Conservation (phyloP, 2,329 filamentous ascomycete genomes). For the Claviceps sp. region DNA sequence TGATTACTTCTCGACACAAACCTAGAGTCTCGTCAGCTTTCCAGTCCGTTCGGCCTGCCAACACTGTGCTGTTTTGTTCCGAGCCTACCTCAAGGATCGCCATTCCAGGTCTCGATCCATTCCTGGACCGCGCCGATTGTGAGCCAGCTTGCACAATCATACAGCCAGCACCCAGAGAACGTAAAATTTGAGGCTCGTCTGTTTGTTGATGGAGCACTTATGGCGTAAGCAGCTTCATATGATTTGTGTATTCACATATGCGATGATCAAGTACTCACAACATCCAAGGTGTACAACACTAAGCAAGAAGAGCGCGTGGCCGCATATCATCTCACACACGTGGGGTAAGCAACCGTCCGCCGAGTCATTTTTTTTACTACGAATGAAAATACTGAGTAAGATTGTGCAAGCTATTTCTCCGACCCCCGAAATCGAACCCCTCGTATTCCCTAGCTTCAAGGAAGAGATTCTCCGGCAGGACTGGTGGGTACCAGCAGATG, state of each 20-base stretch:
- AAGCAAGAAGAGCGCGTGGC: conserved; percentile 35
- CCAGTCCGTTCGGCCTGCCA: conserved; percentile 40
- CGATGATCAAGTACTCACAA: not conserved
- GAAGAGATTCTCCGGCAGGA: conserved; percentile 53
- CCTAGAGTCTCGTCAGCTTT: conserved; percentile 38
- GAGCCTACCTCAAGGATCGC: conserved; percentile 40
- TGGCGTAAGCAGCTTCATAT: conserved; percentile 32
- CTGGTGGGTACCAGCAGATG: conserved; percentile 59
- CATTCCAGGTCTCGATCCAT: conserved; percentile 64
- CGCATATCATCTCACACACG: conserved; percentile 32
- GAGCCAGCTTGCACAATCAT: conserved; percentile 41
- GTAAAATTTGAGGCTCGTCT: conserved; percentile 53
- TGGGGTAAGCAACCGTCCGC: conserved; percentile 21
- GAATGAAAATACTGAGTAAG: conserved; percentile 10
- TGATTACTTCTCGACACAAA: not conserved
- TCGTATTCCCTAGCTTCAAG: conserved; percentile 63
- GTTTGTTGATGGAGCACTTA: conserved; percentile 52
- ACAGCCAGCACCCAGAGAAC: conserved; percentile 41
- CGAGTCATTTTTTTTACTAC: not conserved
- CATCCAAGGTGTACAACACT: conserved; percentile 39
- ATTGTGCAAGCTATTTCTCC: conserved; percentile 33
- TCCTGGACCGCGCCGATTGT: conserved; percentile 52
- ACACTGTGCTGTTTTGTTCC: conserved; percentile 61
- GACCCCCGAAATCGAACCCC: conserved; percentile 43
- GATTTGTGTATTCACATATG: not conserved